A percentile compares a stretch with the other conserved stretches of the same genome.
These are phyloP conservation scores for Monosporascus sp. DNA, from an alignment of 2,329 filamentous ascomycete species.

Conservation along the genomic window DNA sequence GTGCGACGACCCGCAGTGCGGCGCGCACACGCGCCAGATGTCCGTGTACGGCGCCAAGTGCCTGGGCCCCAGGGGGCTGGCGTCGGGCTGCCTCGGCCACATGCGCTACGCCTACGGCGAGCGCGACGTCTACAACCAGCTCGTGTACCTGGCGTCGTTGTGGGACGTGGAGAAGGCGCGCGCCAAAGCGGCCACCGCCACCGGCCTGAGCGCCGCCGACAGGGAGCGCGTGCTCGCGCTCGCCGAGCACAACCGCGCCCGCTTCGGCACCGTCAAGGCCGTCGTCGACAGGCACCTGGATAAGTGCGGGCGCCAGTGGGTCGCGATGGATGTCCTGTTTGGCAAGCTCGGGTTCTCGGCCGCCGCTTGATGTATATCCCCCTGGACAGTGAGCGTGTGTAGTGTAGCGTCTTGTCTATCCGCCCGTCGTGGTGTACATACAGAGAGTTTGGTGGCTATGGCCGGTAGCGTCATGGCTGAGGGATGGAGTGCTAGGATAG, in stretches of 20 bases:
- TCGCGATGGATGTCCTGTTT: slow-evolving; percentile 88
- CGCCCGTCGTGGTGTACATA: too few relatives aligned
- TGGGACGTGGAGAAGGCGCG: slow-evolving; percentile 87
- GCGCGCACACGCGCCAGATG: slow-evolving; percentile 82
- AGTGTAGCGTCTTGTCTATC: too few relatives aligned
- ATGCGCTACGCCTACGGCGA: slow-evolving; percentile 88
- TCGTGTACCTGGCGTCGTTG: slow-evolving; percentile 77
- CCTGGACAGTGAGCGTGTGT: too few relatives aligned
- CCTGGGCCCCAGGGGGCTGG: slow-evolving; percentile 79
- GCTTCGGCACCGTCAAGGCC: slow-evolving; percentile 70
- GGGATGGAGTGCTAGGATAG: too few relatives aligned
- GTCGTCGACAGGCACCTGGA: slow-evolving; percentile 80
- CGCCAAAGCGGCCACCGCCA: slow-evolving; percentile 40
- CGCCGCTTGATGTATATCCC: not conserved
- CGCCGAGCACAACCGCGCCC: slow-evolving; percentile 73
- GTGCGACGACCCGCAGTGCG: slow-evolving; percentile 85
- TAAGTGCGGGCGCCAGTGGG: slow-evolving; percentile 87
- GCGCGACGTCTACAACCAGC: slow-evolving; percentile 89
- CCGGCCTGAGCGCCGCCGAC: slow-evolving; percentile 42
- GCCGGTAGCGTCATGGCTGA: too few relatives aligned
- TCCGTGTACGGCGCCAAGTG: slow-evolving; percentile 88
- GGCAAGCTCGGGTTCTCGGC: slow-evolving; percentile 53
- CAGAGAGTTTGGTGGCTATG: too few relatives aligned
- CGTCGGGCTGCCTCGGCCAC: slow-evolving; percentile 73
- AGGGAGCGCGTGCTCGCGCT: slow-evolving; percentile 64